Conservation (phyloP, 2,329 filamentous ascomycete genomes). For the Nothomitra cinnamomea region DNA sequence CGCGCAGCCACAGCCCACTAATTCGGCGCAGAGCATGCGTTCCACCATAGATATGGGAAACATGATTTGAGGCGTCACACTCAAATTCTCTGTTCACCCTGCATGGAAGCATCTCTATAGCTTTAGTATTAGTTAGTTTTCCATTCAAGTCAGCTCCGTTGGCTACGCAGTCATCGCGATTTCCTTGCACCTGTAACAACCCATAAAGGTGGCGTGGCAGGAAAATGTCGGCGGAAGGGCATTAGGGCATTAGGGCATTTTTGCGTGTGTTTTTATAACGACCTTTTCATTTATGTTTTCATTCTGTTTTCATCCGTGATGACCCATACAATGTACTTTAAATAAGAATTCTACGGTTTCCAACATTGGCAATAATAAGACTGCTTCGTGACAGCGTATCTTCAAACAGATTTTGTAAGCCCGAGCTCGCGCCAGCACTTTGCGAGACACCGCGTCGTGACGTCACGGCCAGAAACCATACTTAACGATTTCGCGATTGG, state of each 20-base stretch:
- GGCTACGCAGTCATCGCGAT: too few species aligned
- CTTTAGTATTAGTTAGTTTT: too few species aligned
- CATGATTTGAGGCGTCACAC: constrained; percentile 2
- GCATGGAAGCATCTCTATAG: too few species aligned
- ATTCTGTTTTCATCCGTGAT: not conserved
- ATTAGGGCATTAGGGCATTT: not conserved
- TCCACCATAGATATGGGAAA: not conserved
- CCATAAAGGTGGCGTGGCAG: too few species aligned
- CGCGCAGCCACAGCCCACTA: constrained; percentile 17
- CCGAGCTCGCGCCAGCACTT: too few species aligned
- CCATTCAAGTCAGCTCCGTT: too few species aligned
- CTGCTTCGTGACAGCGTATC: too few species aligned
- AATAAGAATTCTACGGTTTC: too few species aligned
- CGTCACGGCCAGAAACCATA: not conserved
- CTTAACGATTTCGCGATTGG: too few species aligned
- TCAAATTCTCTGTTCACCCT: not conserved
- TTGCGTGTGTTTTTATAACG: not conserved
- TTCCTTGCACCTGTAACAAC: too few species aligned
- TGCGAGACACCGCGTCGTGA: too few species aligned
- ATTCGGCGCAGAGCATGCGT: constrained; percentile 1
- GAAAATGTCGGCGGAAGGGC: not conserved
- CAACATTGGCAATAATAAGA: too few species aligned
- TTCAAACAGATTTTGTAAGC: not conserved
- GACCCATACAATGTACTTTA: not conserved
- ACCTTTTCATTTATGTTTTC: not conserved